Conservation (phyloP, 1,139 yeast species). For the Magnusiomyces fungicola region DNA sequence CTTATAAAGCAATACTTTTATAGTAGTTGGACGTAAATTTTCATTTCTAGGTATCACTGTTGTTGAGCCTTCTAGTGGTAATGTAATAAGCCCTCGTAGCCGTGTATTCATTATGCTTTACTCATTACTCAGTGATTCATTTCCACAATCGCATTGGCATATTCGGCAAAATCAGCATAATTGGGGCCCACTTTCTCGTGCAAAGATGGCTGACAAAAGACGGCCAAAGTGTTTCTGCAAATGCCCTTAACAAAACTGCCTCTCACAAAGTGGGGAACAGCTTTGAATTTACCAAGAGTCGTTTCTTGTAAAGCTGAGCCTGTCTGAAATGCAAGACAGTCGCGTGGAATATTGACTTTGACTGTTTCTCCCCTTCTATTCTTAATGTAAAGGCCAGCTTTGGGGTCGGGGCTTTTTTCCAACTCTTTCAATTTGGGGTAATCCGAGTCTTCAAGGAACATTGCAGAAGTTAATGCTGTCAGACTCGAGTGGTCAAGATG, state of each 20-base stretch:
- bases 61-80: too few species aligned
- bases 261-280: slow-evolving; percentile 54
- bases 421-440: slow-evolving; percentile 8
- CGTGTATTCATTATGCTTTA: not conserved
- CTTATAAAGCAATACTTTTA: too few species aligned
- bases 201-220: slow-evolving; percentile 56
- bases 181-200: slow-evolving; percentile 40
- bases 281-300: slow-evolving; percentile 45
- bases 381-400: slow-evolving; percentile 48
- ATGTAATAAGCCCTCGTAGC: too few species aligned
- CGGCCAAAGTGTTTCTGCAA: slow-evolving; percentile 54
- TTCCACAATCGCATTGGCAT: slow-evolving; percentile 30
- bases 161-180: slow-evolving; percentile 45
- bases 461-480: slow-evolving; percentile 54
- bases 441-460: slow-evolving; percentile 40
- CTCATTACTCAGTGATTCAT: slow-evolving; percentile 18
- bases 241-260: slow-evolving; percentile 36
- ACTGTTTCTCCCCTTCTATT: slow-evolving; percentile 42
- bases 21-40: too few species aligned
- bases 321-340: slow-evolving; percentile 57
- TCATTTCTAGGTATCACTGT: too few species aligned
- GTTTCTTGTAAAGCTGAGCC: slow-evolving; percentile 55
- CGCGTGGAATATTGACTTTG: slow-evolving; percentile 48
- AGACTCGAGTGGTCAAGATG: slow-evolving; percentile 58
- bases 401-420: slow-evolving; percentile 37